These are phyloP conservation scores for Scheffersomyces lignicola DNA, from an alignment of 1,139 yeast species.

Conservation along the genomic window DNA sequence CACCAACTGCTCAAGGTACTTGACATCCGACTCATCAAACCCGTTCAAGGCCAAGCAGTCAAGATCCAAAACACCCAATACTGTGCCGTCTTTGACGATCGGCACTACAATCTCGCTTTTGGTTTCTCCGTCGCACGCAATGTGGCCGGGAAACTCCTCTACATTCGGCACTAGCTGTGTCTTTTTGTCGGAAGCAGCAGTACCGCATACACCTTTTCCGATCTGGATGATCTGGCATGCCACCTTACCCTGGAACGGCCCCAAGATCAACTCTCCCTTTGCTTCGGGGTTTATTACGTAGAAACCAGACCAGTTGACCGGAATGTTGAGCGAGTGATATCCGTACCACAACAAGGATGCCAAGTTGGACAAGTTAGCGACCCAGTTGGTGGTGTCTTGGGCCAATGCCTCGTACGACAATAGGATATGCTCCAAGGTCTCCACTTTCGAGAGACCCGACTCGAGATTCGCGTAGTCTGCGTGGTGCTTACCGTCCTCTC, in stretches of 20 bases:
- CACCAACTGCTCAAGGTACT: constrained; percentile 62
- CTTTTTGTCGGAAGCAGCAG: constrained; percentile 56
- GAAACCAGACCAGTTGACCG: constrained; percentile 93
- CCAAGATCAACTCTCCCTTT: constrained; percentile 61
- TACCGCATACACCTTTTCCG: constrained; percentile 92
- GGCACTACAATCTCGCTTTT: constrained; percentile 94
- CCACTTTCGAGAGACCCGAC: constrained; percentile 42
- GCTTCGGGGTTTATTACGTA: constrained; percentile 43
- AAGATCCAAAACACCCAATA: constrained; percentile 80
- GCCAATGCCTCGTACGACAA: constrained; percentile 67
- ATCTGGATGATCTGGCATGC: constrained; percentile 82
- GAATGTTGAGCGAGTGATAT: constrained; percentile 56
- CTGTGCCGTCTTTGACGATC: constrained; percentile 43
- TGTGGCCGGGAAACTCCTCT: constrained; percentile 81
- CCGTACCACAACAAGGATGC: constrained; percentile 88
- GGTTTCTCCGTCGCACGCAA: constrained; percentile 96
- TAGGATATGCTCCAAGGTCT: constrained; percentile 58
- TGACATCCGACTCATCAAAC: constrained; percentile 62
- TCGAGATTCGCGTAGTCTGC: constrained; percentile 64
- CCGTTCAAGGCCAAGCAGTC: constrained; percentile 71
- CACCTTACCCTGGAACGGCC: constrained; percentile 96
- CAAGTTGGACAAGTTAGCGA: constrained; percentile 82
- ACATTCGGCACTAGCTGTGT: constrained; percentile 83
- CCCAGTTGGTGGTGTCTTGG: constrained; percentile 73
- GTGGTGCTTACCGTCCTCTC: constrained; percentile 36